Evolutionary conservation across 495 filamentous ascomycete genomes (phyloP), one percentile per base, ranked within the genome.

Genomic region (Xylaria nigripes): DNA sequence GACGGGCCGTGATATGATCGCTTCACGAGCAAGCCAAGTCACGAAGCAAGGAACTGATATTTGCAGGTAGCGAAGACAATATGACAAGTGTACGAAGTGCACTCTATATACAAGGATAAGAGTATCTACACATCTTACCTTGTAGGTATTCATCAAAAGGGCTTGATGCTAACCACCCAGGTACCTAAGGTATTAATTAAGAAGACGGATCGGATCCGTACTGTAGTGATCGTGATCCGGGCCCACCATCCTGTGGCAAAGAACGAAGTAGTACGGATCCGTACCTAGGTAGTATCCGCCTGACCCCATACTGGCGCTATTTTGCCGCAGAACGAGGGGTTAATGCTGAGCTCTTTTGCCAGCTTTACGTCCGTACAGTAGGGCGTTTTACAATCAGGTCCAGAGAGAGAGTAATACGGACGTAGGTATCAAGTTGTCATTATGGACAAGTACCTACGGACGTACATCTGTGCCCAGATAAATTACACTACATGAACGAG

Each of bases 321-420:
- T 45, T 55, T 55, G 45, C 44, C 50, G 32, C 18, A 21, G 34
- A 40, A 43, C 52, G 52, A 55, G 52, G 52, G 52, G 52, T 55
- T 48, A 42, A 23, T 38, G 2, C 3, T 18, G n/a, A 40, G 36
- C 15, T 40, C 16, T 5, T 40, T 13, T 40, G 36, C 36, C 36
- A 18, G n/a, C 36, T 3, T 18, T 40, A 18, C n/a, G 41, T 44
- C 24, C 22, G 25, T 4, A 9, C 25, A 8, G 6, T 5, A 12
- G 6, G 32, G 15, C 6, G 5, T 36, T 30, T 30, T 10, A 5
- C 27, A 30, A 10, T 5, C 27, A 30, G 27, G 10, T 30, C 27
- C 27, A 30, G 4, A 30, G 5, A 10, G 27, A 30, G 4, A 30
- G 27, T 4, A 10, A 30, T 30, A 30, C 27, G 10, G 4, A 30